Evolutionary conservation across 257 asterid genomes (phyloP), one percentile per base, ranked within the genome.

Genomic region (Solanum gandarillasii): DNA sequence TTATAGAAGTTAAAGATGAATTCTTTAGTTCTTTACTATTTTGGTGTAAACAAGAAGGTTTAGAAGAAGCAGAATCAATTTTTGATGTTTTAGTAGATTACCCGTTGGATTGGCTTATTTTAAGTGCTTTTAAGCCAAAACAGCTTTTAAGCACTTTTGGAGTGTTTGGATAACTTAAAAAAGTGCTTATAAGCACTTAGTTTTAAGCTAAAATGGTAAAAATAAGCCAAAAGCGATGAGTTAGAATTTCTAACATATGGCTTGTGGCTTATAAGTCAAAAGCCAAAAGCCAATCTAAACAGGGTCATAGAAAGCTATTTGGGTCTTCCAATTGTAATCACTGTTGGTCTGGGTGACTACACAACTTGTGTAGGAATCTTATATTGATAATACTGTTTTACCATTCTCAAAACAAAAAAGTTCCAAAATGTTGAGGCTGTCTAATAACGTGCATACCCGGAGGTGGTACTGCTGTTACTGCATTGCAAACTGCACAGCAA

Each of bases 401-500:
- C 11, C 36, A 29, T 70, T 27, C 38, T 70, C 75, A 6, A 70
- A 27, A 70, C 23, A 70, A 72, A 72, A 36, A 38, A 23, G 83
- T 76, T 76, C 34, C 58, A 38, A 3, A 67, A 72, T 29, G 20
- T 31, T 5, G 86, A 58, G 68, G 16, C 18, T n/a, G 6, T 12
- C 12, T 14, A 78, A 14, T n/a, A 39, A 35, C 7, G 60, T 25
- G 72, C 82, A 32, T 91, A 93, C 95, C 95, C 0, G 95, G 93
- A 73, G 93, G 91, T 35, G 94, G 92, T 58, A 89, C 94, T 81
- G 92, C 92, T 32, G 94, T 93, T 90, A 93, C 93, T 9, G 91
- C 92, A 88, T 91, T 92, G 90, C 94, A 92, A 29, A 93, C 91
- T 62, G 94, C 93, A 89, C 95, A 93, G 71, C 95, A 93, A 38